Percentiles rank a stretch among this genome's conserved stretches.
phyloP scores from a whole-genome alignment of 805 yeast species.

The Myxozyma vanderwaltii region DNA sequence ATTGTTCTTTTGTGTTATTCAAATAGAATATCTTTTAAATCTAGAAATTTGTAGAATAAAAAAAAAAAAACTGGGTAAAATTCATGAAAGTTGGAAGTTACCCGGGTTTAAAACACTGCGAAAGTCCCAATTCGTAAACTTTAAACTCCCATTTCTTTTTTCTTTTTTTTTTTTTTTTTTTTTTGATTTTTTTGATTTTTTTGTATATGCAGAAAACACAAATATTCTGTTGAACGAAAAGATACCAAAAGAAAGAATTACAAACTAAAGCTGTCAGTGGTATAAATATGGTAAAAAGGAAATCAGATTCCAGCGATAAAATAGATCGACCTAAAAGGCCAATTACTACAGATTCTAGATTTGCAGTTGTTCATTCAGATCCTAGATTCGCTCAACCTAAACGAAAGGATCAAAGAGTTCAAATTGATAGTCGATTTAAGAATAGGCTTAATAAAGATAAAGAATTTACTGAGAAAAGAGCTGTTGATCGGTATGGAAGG shows the following conservation, averaged over 20 bases:
- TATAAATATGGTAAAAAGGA: conserved; percentile 11
- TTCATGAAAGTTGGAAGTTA: background rate
- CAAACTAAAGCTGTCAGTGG: background rate
- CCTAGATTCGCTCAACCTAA: conserved; percentile 83
- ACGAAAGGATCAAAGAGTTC: conserved; percentile 65
- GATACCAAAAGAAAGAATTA: background rate
- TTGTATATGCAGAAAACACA: too few relatives aligned
- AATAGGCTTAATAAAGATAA: conserved; percentile 60
- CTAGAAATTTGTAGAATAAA: background rate
- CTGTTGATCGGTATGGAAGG: conserved; percentile 87
- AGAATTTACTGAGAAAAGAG: conserved; percentile 58
- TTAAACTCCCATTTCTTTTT: background rate
- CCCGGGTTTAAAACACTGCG: conserved; percentile 1
- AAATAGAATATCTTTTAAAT: background rate
- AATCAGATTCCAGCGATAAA: background rate
- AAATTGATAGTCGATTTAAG: conserved; percentile 84
- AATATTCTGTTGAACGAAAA: too few relatives aligned
- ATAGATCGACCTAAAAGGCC: conserved; percentile 36
- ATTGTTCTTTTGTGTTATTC: background rate
- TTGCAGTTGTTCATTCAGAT: conserved; percentile 75
- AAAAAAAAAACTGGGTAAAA: too few relatives aligned
- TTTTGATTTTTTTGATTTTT: background rate
- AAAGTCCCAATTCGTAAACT: conserved; percentile 11
- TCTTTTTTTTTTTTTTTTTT: too few relatives aligned
- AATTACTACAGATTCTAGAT: conserved; percentile 69